Conservation (phyloP, 495 filamentous ascomycete species). For the Annulohypoxylon stygium region DNA sequence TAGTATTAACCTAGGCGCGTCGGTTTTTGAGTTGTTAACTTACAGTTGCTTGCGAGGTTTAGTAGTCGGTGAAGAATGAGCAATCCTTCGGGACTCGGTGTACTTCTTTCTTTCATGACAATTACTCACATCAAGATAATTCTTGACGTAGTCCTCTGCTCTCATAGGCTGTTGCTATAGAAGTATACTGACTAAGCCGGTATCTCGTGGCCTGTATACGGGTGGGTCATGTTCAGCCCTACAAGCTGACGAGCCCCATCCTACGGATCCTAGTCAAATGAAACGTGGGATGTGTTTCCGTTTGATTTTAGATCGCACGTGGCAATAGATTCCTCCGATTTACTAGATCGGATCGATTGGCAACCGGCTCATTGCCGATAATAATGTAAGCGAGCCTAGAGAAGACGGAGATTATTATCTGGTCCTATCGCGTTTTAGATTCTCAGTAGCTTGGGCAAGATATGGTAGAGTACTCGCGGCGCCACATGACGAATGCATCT, state of each 20-base stretch:
- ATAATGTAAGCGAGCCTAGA: conserved; percentile 22
- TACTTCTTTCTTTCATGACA: neutral
- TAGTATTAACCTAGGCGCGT: neutral
- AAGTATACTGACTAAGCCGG: conserved; percentile 6
- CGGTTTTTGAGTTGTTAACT: neutral
- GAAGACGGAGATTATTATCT: neutral
- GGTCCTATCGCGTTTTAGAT: neutral
- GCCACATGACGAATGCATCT: conserved; percentile 27
- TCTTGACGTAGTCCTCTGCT: neutral
- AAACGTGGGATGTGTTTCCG: neutral
- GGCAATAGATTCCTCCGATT: conserved; percentile 5
- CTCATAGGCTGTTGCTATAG: neutral
- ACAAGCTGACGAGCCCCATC: conserved; percentile 26
- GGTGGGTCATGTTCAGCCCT: conserved; percentile 33
- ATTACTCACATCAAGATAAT: neutral
- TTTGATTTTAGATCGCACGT: conserved; percentile 12
- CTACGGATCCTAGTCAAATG: conserved; percentile 16
- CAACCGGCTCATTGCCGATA: neutral
- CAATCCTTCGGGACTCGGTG: neutral
- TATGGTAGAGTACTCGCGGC: conserved; percentile 9
- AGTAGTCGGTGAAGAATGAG: neutral
- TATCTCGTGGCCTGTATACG: conserved; percentile 1
- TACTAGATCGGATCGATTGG: neutral
- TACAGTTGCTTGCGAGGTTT: neutral
- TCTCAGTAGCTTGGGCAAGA: neutral